Base-by-base conservation (phyloP, 768 basidiomycete genomes). In the Mycena galericulata region DNA sequence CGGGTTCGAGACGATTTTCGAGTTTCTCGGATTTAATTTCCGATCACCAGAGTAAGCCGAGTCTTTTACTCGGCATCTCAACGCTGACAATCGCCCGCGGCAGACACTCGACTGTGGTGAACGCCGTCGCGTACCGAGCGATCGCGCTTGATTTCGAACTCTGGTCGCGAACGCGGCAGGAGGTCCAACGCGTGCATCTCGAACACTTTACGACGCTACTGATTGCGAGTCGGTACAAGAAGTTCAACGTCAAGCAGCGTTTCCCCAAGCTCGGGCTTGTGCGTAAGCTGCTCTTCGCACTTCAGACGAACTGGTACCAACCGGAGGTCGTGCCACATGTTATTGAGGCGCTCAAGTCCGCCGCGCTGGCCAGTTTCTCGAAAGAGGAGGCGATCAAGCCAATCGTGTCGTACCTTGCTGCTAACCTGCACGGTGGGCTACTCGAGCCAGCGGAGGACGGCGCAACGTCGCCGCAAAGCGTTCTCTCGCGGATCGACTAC, bases 81-180 rank as follows among this genome's bases (percentile, higher is more conserved):
- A 65, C 20, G 22, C 63, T 69, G 27, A 74, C 57, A 27, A 36
- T 14, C 34, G 38, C 29, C 43, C 9, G 43, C 9, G 18, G 46
- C 50, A 96, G 95, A 32, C 85, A 88, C 62, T 96, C 97, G 1
- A 94, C 93, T 0, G 85, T 98, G 32, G 87, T 90, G 55, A 97
- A 97, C 73, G 83, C 90, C 6, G 84, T 92, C 1, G 96, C 93
- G 7, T 97, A 98, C 76, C 86, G 87, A 47, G 87, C 90, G 5
- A 87, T 98, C 53, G 94, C 94, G 0, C 87, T 98, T 1, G 95
- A 97, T 73, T 94, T 98, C 69, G 91, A 95, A 57, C 88, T 98
- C 14, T 98, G 97, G 97, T 89, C 93, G 0, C 85, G 81, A 34
- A 89, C 92, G 0, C 84, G 84, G 4, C 75, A 82, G 20, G 93